Base-by-base conservation (phyloP, 2,329 filamentous ascomycete genomes). In the Nemania sp. region DNA sequence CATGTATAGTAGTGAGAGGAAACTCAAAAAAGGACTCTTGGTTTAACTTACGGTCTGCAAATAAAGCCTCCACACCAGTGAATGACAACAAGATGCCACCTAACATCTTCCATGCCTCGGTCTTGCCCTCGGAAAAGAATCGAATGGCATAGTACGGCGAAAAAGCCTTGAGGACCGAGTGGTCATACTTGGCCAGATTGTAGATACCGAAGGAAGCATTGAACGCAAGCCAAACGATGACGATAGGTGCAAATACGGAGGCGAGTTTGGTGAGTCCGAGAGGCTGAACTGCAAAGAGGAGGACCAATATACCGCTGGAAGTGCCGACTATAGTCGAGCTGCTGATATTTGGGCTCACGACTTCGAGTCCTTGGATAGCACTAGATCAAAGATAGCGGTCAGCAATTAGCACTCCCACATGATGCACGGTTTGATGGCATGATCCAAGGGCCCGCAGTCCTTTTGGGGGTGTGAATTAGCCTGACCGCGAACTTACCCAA, bases 61-160 rank as follows among this genome's bases (percentile, higher is more conserved):
- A 93, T 1, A 93, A 79, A 1, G 90, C 89, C 72, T 92, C 90
- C n/a, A 90, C 88, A 17, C 87, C 90, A 1, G 90, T 92, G 68
- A 93, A 92, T 2, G 87, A 83, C 10, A 93, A 81, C 2, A 93
- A 74, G 18, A 92, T 83, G 4, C 90, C 90, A n/a, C 87, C 88
- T 1, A 91, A 79, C 60, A 82, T 84, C 59, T 78, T 79, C 87
- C 88, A 90, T 0, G 85, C 87, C 5, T 82, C 78, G 3, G 82
- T 78, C 54, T 81, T 80, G 67, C 88, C 86, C 13, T 83, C 79
- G 18, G 83, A 73, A 40, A 90, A 79, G 69, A 86, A 90, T 3
- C 78, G 71, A 57, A 87, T 84, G 2, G 86, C 87, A 60, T 82
- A 88, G 63, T 81, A 83, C 0, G 84, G 84, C 40, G 77, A 83